Percentiles rank a stretch among this genome's conserved stretches.
Evolutionary conservation across 805 yeast species (phyloP).

Genomic region (Schizosaccharomyces octosporus): DNA sequence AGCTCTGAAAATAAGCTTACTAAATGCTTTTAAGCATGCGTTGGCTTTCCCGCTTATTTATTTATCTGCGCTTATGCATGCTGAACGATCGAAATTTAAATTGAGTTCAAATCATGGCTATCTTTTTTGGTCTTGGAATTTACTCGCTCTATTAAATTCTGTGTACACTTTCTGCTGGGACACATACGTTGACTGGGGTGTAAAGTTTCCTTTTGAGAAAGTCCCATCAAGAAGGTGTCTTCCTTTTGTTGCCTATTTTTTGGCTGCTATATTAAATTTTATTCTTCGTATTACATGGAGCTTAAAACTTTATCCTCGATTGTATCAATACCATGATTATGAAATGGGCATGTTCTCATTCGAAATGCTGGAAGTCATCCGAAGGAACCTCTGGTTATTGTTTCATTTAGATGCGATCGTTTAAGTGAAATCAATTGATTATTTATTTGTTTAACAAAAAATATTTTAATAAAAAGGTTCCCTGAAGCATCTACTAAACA

Average conservation of each 20-base stretch:
- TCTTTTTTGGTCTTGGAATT: constrained; percentile 11
- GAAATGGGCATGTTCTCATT: constrained; percentile 35
- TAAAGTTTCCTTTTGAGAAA: constrained; percentile 19
- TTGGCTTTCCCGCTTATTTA: constrained; percentile 33
- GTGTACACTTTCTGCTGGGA: constrained; percentile 76
- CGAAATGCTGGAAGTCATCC: background rate
- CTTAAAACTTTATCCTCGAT: constrained; percentile 23
- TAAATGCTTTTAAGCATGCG: constrained; percentile 53
- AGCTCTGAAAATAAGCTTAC: constrained; percentile 21
- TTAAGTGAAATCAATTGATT: background rate
- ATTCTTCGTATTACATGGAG: constrained; percentile 57
- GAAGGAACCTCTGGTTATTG: constrained; percentile 44
- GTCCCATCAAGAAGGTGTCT: constrained; percentile 7
- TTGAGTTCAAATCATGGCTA: background rate
- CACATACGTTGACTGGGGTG: constrained; percentile 66
- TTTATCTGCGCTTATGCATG: constrained; percentile 11
- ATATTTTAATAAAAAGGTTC: too few relatives aligned
- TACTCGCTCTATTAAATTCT: constrained; percentile 37
- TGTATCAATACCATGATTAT: constrained; percentile 11
- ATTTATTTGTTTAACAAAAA: background rate
- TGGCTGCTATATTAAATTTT: constrained; percentile 37
- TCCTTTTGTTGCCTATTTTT: constrained; percentile 21
- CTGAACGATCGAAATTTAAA: background rate
- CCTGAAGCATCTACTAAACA: too few relatives aligned
- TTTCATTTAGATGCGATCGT: constrained; percentile 36